phyloP scores from a whole-genome alignment of 768 basidiomycete species.

The Suillus bovinus region DNA sequence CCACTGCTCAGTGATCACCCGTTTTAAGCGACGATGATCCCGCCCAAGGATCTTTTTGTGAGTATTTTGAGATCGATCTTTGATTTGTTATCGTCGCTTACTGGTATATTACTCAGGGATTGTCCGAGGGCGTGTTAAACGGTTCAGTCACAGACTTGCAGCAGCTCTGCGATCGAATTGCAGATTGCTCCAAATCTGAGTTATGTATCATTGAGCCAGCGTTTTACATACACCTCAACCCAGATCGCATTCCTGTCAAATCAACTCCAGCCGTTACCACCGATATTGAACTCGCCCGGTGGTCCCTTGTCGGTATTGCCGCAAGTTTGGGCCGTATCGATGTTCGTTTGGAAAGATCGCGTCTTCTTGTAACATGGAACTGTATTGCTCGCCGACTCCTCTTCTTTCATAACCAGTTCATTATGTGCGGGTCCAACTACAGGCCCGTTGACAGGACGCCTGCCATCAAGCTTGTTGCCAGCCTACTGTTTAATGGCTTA shows the following conservation, averaged over 20 bases:
- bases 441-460: not conserved
- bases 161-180: not conserved
- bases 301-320: not conserved
- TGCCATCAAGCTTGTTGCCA: not conserved
- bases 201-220: not conserved
- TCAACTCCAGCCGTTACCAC: not conserved
- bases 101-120: not conserved
- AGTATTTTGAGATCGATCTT: not conserved
- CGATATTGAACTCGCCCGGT: conserved; percentile 2
- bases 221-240: conserved; percentile 1
- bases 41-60: not conserved
- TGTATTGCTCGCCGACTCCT: not conserved
- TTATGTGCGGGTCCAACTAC: not conserved
- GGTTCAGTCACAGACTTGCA: not conserved
- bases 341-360: not conserved
- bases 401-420: conserved; percentile 2
- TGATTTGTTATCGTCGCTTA: not conserved
- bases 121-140: not conserved
- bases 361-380: not conserved
- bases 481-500: not conserved
- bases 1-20: not conserved
- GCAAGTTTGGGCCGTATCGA: not conserved
- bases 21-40: not conserved
- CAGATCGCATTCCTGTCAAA: not conserved
- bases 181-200: not conserved